phyloP scores from a whole-genome alignment of 805 yeast species.

The Wickerhamiella sergipiensis region DNA sequence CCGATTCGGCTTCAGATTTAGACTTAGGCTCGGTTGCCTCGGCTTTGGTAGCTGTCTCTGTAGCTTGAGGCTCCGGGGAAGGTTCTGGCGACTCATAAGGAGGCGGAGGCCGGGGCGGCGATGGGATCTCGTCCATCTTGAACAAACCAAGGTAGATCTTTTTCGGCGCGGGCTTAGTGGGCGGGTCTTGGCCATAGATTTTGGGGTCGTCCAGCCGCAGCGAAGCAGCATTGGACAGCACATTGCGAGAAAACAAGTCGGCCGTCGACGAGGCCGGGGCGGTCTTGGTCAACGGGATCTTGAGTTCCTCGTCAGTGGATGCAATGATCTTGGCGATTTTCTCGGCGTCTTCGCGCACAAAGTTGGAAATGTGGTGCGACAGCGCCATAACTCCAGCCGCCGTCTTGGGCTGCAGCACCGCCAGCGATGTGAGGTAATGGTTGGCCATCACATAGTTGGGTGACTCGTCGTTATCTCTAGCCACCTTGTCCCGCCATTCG shows the following conservation, averaged over 20 bases:
- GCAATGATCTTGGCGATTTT: constrained; percentile 46
- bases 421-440: constrained; percentile 52
- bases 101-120: neutral
- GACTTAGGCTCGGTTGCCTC: constrained; percentile 5
- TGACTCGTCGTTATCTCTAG: constrained; percentile 72
- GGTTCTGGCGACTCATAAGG: constrained; percentile 3
- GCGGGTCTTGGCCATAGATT: neutral
- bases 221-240: neutral
- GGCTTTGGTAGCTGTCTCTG: neutral
- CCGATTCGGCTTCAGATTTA: neutral
- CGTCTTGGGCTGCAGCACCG: constrained; percentile 44
- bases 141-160: constrained; percentile 1
- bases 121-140: constrained; percentile 4
- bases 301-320: constrained; percentile 4
- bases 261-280: neutral
- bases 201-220: neutral
- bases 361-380: constrained; percentile 31
- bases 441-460: constrained; percentile 74
- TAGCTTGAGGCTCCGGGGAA: no score
- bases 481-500: constrained; percentile 72
- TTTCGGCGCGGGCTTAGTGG: neutral
- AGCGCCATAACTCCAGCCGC: constrained; percentile 32
- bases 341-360: constrained; percentile 43
- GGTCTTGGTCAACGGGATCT: neutral
- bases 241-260: neutral